Conservation (phyloP, 495 filamentous ascomycete species). For the Talaromyces adpressus region DNA sequence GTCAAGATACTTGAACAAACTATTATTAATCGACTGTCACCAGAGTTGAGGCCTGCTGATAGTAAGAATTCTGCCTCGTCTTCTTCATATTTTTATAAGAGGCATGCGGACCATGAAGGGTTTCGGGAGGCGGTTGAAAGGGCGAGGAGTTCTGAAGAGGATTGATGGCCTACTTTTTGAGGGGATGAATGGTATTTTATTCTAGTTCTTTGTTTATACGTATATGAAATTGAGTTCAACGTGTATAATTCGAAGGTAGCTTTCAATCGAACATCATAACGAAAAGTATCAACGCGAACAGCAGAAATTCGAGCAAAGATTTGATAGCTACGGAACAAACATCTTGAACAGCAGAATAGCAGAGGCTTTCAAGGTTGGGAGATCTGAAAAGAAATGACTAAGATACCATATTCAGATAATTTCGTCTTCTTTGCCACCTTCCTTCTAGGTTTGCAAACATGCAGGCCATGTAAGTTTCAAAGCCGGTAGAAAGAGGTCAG, state of each 20-base stretch:
- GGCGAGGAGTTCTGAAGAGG: background rate
- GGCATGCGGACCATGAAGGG: slow-evolving; percentile 50
- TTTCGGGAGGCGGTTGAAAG: slow-evolving; percentile 33
- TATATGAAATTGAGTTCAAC: background rate
- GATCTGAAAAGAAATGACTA: background rate
- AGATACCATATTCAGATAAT: no score
- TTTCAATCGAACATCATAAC: background rate
- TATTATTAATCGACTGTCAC: slow-evolving; percentile 61
- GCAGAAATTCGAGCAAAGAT: background rate
- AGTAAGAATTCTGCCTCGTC: slow-evolving; percentile 13
- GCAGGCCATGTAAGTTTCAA: background rate
- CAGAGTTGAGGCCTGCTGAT: slow-evolving; percentile 55
- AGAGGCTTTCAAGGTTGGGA: no score
- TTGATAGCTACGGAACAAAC: background rate
- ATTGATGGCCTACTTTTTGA: background rate
- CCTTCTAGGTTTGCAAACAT: background rate
- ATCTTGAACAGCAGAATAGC: background rate
- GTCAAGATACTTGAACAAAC: slow-evolving; percentile 61
- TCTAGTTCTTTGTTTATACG: background rate
- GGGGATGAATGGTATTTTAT: background rate
- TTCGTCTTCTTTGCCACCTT: no score
- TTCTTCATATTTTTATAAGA: slow-evolving; percentile 63
- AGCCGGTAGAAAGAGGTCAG: background rate
- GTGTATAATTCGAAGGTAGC: background rate
- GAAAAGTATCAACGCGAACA: background rate